Conservation (phyloP, 805 yeast genomes). For the Metschnikowia orientalis region DNA sequence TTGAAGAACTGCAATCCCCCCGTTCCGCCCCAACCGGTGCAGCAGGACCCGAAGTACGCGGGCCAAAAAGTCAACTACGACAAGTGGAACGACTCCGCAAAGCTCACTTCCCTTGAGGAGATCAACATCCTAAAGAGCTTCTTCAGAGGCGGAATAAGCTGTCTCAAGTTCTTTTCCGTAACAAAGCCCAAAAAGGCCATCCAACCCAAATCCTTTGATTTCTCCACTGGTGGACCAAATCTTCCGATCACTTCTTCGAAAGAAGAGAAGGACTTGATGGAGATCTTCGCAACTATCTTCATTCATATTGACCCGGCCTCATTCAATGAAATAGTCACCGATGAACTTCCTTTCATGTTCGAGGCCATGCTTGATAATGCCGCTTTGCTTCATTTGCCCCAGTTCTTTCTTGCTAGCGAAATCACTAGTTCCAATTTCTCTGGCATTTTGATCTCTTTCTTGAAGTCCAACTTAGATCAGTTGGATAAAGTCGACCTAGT, state of each 20-base stretch:
- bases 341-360: conserved; percentile 74
- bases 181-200: conserved; percentile 44
- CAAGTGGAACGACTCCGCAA: conserved; percentile 81
- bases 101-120: conserved; percentile 81
- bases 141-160: conserved; percentile 79
- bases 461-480: conserved; percentile 66
- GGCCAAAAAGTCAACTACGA: conserved; percentile 39
- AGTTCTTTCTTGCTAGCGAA: conserved; percentile 89
- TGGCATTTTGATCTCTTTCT: conserved; percentile 72
- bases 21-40: conserved; percentile 41
- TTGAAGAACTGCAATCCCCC: conserved; percentile 87
- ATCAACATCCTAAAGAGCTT: conserved; percentile 68
- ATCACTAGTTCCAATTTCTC: conserved; percentile 91
- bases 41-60: conserved; percentile 41
- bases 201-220: conserved; percentile 40
- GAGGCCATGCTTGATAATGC: conserved; percentile 78
- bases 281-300: conserved; percentile 87
- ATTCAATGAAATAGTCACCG: conserved; percentile 83
- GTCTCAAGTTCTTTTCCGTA: conserved; percentile 68
- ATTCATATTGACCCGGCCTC: conserved; percentile 94
- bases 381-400: conserved; percentile 85
- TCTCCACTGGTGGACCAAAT: conserved; percentile 74
- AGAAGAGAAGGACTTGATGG: conserved; percentile 95
- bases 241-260: conserved; percentile 82
- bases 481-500: conserved; percentile 77